Percentiles rank a stretch among this genome's conserved stretches.
phyloP scores from a whole-genome alignment of 2,329 filamentous ascomycete species.

The Neospermospora avenae region DNA sequence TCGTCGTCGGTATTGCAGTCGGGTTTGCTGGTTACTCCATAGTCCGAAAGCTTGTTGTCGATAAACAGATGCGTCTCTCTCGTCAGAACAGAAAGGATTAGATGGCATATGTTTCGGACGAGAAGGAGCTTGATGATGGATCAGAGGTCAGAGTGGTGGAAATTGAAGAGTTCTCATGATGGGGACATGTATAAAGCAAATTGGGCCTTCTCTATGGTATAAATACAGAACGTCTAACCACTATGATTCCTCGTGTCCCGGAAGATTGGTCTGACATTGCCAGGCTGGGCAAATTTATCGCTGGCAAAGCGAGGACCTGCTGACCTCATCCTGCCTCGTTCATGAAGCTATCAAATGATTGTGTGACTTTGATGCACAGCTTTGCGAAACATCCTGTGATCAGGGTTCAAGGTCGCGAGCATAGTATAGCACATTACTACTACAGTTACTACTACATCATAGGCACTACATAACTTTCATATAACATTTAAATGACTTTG shows the following conservation, averaged over 20 bases:
- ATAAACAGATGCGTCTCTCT: slow-evolving; percentile 88
- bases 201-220: slow-evolving; percentile 20
- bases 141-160: not conserved
- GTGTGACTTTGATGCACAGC: too few relatives aligned
- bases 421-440: too few relatives aligned
- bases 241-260: not conserved
- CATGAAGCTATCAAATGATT: too few relatives aligned
- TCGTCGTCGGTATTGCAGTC: slow-evolving; percentile 84
- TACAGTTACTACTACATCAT: too few relatives aligned
- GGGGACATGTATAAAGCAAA: slow-evolving; percentile 26
- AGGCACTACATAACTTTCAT: too few relatives aligned
- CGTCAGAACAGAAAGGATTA: slow-evolving; percentile 53
- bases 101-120: not conserved
- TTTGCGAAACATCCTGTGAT: too few relatives aligned
- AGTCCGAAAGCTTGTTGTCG: slow-evolving; percentile 75
- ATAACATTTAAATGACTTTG: too few relatives aligned
- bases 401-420: too few relatives aligned
- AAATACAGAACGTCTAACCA: slow-evolving; percentile 20
- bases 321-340: too few relatives aligned
- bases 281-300: too few relatives aligned
- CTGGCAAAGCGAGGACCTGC: too few relatives aligned
- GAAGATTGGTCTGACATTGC: not conserved
- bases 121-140: not conserved
- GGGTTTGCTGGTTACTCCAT: slow-evolving; percentile 79
- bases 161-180: not conserved